Evolutionary conservation across 495 filamentous ascomycete genomes (phyloP), one percentile per base, ranked within the genome.

Genomic region (Margaritispora aquatica): DNA sequence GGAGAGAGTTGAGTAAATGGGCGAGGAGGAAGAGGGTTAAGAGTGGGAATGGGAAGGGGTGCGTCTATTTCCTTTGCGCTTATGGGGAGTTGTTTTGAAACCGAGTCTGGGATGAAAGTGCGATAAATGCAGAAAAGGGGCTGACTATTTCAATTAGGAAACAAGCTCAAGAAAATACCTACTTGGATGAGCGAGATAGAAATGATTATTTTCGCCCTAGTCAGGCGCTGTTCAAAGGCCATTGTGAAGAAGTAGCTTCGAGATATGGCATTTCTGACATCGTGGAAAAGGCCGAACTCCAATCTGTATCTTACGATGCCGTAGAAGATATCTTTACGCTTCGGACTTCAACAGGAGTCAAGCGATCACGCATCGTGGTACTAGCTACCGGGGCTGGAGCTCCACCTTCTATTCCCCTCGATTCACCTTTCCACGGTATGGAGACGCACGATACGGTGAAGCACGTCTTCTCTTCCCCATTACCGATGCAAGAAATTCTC

Each of bases 181-280:
- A 79, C 41, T 79, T 88, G 23, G 82, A 87, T 55, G 84, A 87
- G 64, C 72, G 84, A 60, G 83, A 87, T 55, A 75, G 84, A 11
- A 84, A 84, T 62, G 83, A 86, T 60, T 87, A 86, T 63, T 86
- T 78, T 68, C 81, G 79, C 0, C 85, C 83, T 0, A 81, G 77
- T 2, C 78, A 77, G 0, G 67, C 69, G 0, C 73, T 86, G 4
- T 87, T 87, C 61, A 64, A 71, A 22, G 79, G 80, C 36, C 82
- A 84, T 63, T 87, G 84, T 64, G 55, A 66, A 3, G 76, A 76
- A 26, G 70, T 86, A 26, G 70, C 75, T 15, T 62, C 74, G 5
- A 76, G 83, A 4, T 86, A 86, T 66, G 63, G 69, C 1, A 69
- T 88, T 3, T 61, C 76, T 19, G 55, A 70, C 9, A 67, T 81